Evolutionary conservation across 2,329 filamentous ascomycete genomes (phyloP), one percentile per base, ranked within the genome.

Genomic region (Clarireedia homoeocarpa): DNA sequence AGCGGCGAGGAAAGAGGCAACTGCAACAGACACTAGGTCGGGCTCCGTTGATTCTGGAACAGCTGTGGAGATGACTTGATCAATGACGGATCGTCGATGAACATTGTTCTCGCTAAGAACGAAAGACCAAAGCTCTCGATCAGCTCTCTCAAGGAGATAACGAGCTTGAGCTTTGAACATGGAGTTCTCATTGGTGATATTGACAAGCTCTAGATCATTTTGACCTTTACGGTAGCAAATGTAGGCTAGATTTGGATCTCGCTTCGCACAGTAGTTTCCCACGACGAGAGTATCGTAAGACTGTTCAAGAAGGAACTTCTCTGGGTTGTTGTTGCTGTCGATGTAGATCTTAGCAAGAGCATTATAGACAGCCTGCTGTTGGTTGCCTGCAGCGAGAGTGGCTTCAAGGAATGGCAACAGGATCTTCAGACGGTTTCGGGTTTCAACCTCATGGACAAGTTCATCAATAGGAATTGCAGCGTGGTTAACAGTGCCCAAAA

Each of bases 341-440:
- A 99, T 99, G 75, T 99, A 99, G 65, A 99, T 99, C 82, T 99
- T 99, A 51, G 94, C 94, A 30, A 99, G 80, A 6, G 94, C 95
- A 64, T 99, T 97, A 80, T 88, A 97, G 17, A 99, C 89, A 46
- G 92, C 95, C 71, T 95, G 91, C 72, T 99, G 91, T 71, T 95
- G 88, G 74, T 96, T 96, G 46, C 94, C 94, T 51, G 85, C 83
- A 50, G 89, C 86, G 48, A 99, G 77, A 9, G 91, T 96, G 57
- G 88, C 84, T 77, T 99, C 95, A 5, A 99, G 82, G 85, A 99
- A 99, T 17, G 94, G 94, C 56, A 99, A 75, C 38, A 99, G 80
- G 54, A 99, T 80, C 84, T 99, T 99, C 59, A 99, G 81, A 30
- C 94, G 86, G 73, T 99, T 99, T 62, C 95, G 86, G 20, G 85